Base-by-base conservation (phyloP, 768 basidiomycete species). In the Mycena amicta region DNA sequence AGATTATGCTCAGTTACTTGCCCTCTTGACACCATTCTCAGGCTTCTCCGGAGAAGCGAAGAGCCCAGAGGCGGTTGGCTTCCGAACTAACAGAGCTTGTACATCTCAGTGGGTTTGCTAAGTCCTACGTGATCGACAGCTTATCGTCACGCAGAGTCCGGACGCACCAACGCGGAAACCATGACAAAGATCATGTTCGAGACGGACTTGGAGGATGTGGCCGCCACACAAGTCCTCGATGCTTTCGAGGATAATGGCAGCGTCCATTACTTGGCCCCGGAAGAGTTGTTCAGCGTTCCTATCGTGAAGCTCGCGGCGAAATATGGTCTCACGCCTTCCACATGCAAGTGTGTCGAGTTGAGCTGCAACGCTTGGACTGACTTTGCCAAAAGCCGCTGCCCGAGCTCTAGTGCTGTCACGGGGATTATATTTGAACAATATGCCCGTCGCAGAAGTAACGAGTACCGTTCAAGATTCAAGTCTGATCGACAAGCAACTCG, bases 361-460 rank as follows among this genome's bases (percentile, higher is more conserved):
- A n/a, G n/a, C n/a, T n/a, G n/a, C n/a, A n/a, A n/a, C n/a, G n/a
- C n/a, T n/a, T n/a, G n/a, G n/a, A n/a, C n/a, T 65, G 25, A 52
- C 41, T 40, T 61, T n/a, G 43, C 23, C 28, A 31, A 26, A 62
- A 92, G 92, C 84, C 57, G 87, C 85, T 45, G 88, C 90, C 1
- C 79, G 80, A 39, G 78, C 81, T 30, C 78, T 93, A 18, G 77
- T 90, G 27, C 69, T 80, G 46, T 79, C 83, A 1, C 84, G 85
- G 25, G 92, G 92, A 8, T 72, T 94, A 15, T 90, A 90, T 68
- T 64, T 91, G 33, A 95, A 96, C 70, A 85, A 87, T 52, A 55
- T 65, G 4, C 77, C 80, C 5, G 76, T 92, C 27, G 71, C 71
- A n/a, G 85, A 88, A 59, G 59, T 75, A 20, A 74, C 77, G 29